Conservation (phyloP, 2,329 filamentous ascomycete species). For the Epichloe typhina region DNA sequence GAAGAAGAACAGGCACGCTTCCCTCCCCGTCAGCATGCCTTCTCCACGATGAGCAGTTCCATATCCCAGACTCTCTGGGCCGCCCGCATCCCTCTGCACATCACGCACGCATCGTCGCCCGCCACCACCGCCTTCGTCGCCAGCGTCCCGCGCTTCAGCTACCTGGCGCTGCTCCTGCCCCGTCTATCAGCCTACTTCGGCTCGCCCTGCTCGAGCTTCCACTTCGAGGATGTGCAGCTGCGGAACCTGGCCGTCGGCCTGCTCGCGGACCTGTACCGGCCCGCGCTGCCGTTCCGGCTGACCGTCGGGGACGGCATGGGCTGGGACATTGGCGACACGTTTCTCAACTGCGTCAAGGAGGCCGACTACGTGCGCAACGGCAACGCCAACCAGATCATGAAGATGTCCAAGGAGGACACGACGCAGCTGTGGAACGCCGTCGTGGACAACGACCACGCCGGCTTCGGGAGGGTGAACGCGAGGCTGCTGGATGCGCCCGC, state of each 20-base stretch:
- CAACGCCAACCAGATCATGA: slow-evolving; percentile 82
- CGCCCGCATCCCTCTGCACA: slow-evolving; percentile 39
- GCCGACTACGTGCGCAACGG: slow-evolving; percentile 83
- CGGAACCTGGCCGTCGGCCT: slow-evolving; percentile 40
- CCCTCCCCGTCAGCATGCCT: slow-evolving; percentile 1
- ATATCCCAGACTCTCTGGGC: slow-evolving; percentile 40
- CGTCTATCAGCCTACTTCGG: slow-evolving; percentile 41
- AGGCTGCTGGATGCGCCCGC: slow-evolving; percentile 65
- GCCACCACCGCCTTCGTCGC: slow-evolving; percentile 32
- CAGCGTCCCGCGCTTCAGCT: slow-evolving; percentile 44
- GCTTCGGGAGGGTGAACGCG: slow-evolving; percentile 62
- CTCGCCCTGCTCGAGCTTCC: slow-evolving; percentile 43
- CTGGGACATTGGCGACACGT: slow-evolving; percentile 50
- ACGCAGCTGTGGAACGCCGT: slow-evolving; percentile 73
- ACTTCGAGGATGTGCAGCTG: slow-evolving; percentile 40
- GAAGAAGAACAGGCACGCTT: background rate
- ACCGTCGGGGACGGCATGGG: slow-evolving; percentile 39
- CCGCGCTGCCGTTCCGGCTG: slow-evolving; percentile 40
- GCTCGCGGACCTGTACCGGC: slow-evolving; percentile 44
- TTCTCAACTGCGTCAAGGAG: slow-evolving; percentile 52
- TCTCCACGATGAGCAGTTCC: slow-evolving; percentile 3
- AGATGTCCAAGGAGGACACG: slow-evolving; percentile 70
- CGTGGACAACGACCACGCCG: slow-evolving; percentile 58
- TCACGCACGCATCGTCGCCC: slow-evolving; percentile 30
- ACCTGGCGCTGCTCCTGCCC: slow-evolving; percentile 43